phyloP scores from a whole-genome alignment of 306 rosid genomes.

The Prosopis cineraria region DNA sequence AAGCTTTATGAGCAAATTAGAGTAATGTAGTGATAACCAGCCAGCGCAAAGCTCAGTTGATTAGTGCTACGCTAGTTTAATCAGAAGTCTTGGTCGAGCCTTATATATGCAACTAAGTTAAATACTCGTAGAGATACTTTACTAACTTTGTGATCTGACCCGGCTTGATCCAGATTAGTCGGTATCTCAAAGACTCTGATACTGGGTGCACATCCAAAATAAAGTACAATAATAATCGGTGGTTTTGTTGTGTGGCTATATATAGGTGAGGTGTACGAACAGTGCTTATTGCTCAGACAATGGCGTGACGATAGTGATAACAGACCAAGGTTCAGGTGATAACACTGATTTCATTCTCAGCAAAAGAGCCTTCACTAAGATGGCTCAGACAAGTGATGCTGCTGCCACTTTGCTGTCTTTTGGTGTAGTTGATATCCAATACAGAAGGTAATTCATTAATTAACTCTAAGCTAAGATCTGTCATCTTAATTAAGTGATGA shows the following conservation, averaged over 20 bases:
- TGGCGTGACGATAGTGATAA: slow-evolving; percentile 72
- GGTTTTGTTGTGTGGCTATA: slow-evolving; percentile 1
- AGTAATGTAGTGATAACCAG: neutral
- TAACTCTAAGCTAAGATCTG: too few relatives aligned
- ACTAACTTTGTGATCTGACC: too few relatives aligned
- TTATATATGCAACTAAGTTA: too few relatives aligned
- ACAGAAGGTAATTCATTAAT: slow-evolving; percentile 56
- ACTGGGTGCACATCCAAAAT: too few relatives aligned
- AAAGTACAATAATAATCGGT: too few relatives aligned
- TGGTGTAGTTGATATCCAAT: slow-evolving; percentile 71
- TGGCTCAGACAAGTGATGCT: slow-evolving; percentile 70
- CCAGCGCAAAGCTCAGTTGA: too few relatives aligned
- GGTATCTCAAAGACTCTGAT: too few relatives aligned
- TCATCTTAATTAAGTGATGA: neutral
- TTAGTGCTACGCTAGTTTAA: too few relatives aligned
- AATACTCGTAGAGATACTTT: too few relatives aligned
- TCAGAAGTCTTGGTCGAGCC: too few relatives aligned
- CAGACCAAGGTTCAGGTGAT: slow-evolving; percentile 73
- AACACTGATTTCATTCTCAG: slow-evolving; percentile 78
- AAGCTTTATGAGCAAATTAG: neutral
- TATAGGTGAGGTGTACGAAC: slow-evolving; percentile 77
- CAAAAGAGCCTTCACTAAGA: slow-evolving; percentile 60
- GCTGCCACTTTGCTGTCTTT: slow-evolving; percentile 56
- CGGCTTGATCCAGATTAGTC: too few relatives aligned
- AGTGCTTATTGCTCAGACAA: slow-evolving; percentile 65